Base-by-base conservation (phyloP, 768 basidiomycete species). In the Mycena indigotica region DNA sequence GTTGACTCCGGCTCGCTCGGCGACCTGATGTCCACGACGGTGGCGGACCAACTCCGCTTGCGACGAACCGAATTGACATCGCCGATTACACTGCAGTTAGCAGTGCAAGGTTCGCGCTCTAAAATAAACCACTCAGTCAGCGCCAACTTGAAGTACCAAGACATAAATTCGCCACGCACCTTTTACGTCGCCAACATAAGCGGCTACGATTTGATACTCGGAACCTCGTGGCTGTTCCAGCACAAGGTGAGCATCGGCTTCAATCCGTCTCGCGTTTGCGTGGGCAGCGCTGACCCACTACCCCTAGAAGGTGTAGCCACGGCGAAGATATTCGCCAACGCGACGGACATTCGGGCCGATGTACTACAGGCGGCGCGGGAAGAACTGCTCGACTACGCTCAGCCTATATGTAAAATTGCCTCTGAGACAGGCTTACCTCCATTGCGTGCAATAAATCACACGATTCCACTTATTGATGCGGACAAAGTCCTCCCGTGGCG, bases 71-170 rank as follows among this genome's bases (percentile, higher is more conserved):
- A 51, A 25, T 53, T 73, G 0, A 62, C 24, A 8, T 69, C 68
- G 50, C 71, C 69, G 12, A 28, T 72, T 13, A 52, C 70, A 6
- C 45, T 72, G 0, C 68, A 72, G n/a, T 55, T 74, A 2, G 72
- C 69, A 0, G 65, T 66, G 0, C 53, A 63, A 0, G 73, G 72
- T 2, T 72, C 69, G 2, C 52, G 61, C 1, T 55, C 67, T 2
- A 67, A 69, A 28, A 62, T 74, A 5, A 70, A 65, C 41, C 51
- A 24, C n/a, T 40, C 52, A 15, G 52, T 40, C 2, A 5, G 23
- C 5, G 15, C 35, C 1, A 4, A 40, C 4, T 28, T 72, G 10
- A 25, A 39, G 17, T 72, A 70, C 50, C 68, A 70, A 54, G 19
- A 41, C 2, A 65, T 72, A 2, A 46, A 56, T 21, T 56, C 58